Conservation (phyloP, 345 rosid genomes). For the Adansonia digitata region DNA sequence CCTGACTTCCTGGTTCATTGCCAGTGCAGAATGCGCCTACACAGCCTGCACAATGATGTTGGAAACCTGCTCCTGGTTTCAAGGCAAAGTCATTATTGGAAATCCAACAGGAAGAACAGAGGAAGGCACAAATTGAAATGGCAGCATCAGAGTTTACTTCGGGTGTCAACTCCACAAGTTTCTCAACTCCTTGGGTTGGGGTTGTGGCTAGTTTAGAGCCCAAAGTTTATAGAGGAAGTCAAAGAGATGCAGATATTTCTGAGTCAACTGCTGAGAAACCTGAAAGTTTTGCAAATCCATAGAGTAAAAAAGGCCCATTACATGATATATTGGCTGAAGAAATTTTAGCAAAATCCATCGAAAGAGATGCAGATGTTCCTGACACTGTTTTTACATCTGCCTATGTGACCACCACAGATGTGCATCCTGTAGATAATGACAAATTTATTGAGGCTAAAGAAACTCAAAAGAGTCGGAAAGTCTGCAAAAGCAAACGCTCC, state of each 20-base stretch:
- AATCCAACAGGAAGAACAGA: conserved; percentile 94
- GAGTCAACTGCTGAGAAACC: conserved; percentile 36
- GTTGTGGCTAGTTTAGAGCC: conserved; percentile 53
- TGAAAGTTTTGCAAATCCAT: conserved; percentile 38
- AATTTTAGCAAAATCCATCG: conserved; percentile 48
- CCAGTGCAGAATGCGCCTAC: conserved; percentile 28
- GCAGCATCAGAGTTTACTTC: conserved; percentile 47
- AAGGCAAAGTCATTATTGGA: conserved; percentile 90
- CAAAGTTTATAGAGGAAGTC: conserved; percentile 39
- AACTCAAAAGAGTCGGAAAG: conserved; percentile 78
- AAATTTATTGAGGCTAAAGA: conserved; percentile 90
- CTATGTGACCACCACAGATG: conserved; percentile 24
- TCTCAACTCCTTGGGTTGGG: conserved; percentile 75
- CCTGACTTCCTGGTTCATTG: conserved; percentile 13
- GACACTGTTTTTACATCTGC: conserved; percentile 21
- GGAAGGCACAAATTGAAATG: conserved; percentile 52
- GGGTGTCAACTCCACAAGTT: conserved; percentile 35
- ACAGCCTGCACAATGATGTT: conserved; percentile 52
- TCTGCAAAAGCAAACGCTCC: conserved; percentile 74
- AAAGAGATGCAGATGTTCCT: conserved; percentile 39
- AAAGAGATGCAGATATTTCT: conserved; percentile 29
- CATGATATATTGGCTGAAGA: conserved; percentile 72
- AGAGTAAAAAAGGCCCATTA: conserved; percentile 58
- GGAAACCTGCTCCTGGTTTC: conserved; percentile 98
- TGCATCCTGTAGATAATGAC: conserved; percentile 49